Evolutionary conservation across 768 basidiomycete genomes (phyloP).

Genomic region (Pleurotus djamor): DNA sequence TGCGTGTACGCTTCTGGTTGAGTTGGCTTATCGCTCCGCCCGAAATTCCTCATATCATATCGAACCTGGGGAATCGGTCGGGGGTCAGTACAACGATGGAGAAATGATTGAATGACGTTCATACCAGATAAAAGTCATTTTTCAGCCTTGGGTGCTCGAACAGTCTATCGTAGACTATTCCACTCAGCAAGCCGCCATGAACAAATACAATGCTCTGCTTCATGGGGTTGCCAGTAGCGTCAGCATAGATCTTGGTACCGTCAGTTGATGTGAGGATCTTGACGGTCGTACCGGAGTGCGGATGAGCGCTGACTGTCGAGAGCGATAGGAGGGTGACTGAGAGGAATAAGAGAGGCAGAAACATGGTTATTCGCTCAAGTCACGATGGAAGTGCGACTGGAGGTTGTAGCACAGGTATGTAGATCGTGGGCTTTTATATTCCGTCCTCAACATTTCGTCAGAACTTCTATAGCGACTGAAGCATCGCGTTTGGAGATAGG

Average conservation of each 20-base stretch:
- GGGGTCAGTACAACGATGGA: neutral
- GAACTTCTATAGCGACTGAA: no score
- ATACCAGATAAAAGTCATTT: neutral
- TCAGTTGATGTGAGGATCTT: conserved; percentile 21
- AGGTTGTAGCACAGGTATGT: no score
- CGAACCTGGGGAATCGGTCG: conserved; percentile 20
- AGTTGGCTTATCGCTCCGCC: conserved; percentile 28
- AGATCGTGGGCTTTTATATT: no score
- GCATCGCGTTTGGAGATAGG: no score
- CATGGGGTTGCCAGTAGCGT: neutral
- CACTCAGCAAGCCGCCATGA: neutral
- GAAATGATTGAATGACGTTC: neutral
- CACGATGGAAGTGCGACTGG: no score
- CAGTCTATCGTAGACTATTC: conserved; percentile 4
- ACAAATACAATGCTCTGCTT: conserved; percentile 9
- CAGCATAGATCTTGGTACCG: conserved; percentile 30
- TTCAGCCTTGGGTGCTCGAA: neutral
- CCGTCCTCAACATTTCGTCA: no score
- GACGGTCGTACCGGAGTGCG: neutral
- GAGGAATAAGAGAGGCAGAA: no score
- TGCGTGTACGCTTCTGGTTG: conserved; percentile 4
- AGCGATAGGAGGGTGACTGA: no score
- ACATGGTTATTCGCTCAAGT: no score
- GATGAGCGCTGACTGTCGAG: no score
- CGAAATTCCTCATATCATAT: conserved; percentile 32